phyloP scores from a whole-genome alignment of 1,139 yeast species.

The Lodderomyces beijingensis region DNA sequence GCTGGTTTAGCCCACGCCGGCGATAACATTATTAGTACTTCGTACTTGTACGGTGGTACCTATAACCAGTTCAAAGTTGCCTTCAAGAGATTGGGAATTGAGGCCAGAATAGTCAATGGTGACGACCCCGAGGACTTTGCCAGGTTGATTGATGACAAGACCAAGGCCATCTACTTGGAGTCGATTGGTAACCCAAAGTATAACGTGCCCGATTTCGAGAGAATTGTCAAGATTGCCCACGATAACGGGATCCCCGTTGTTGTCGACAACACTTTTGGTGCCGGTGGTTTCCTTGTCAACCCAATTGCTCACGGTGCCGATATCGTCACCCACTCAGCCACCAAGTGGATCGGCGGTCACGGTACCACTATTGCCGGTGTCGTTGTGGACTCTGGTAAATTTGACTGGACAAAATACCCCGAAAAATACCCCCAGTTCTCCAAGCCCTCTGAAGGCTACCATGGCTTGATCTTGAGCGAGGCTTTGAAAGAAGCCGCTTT shows the following conservation, averaged over 20 bases:
- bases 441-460: conserved; percentile 88
- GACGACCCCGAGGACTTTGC: conserved; percentile 69
- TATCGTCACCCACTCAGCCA: conserved; percentile 83
- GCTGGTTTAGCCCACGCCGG: conserved; percentile 83
- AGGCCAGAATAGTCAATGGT: conserved; percentile 78
- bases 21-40: conserved; percentile 82
- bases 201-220: conserved; percentile 88
- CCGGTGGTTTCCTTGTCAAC: conserved; percentile 84
- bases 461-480: conserved; percentile 78
- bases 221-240: conserved; percentile 73
- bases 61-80: conserved; percentile 93
- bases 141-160: conserved; percentile 69
- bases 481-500: conserved; percentile 78
- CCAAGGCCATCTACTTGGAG: conserved; percentile 88
- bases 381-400: conserved; percentile 83
- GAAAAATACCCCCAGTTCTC: conserved; percentile 88
- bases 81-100: conserved; percentile 83
- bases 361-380: conserved; percentile 96
- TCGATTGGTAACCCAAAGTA: conserved; percentile 92
- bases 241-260: conserved; percentile 86
- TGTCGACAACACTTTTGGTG: conserved; percentile 96
- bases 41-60: conserved; percentile 94
- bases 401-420: conserved; percentile 86
- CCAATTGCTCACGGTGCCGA: conserved; percentile 92
- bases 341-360: conserved; percentile 98